phyloP scores from a whole-genome alignment of 2,329 filamentous ascomycete species.

The Raffaelea arxii region DNA sequence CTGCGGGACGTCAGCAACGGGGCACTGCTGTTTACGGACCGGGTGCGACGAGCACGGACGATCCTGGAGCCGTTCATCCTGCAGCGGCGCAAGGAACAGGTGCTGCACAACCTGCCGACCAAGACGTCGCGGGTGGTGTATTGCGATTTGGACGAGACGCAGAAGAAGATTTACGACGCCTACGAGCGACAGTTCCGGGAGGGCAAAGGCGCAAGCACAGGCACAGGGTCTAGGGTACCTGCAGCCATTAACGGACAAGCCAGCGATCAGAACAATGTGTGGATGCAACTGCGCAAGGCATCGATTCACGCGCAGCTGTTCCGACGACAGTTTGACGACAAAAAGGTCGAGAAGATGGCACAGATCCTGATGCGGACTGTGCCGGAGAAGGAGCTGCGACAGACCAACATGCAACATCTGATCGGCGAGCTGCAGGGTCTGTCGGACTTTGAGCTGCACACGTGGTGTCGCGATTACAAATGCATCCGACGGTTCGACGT shows the following conservation, averaged over 20 bases:
- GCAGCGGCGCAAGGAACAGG: conserved; percentile 86
- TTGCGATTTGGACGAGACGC: conserved; percentile 66
- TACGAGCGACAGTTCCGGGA: conserved; percentile 54
- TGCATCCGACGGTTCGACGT: conserved; percentile 46
- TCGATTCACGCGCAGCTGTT: conserved; percentile 88
- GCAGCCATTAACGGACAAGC: conserved; percentile 23
- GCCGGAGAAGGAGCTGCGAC: conserved; percentile 41
- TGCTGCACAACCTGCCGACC: conserved; percentile 70
- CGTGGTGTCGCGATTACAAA: conserved; percentile 52
- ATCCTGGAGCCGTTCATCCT: conserved; percentile 95
- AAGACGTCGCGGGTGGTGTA: conserved; percentile 72
- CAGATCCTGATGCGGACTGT: conserved; percentile 65
- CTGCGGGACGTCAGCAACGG: conserved; percentile 71
- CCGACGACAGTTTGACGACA: conserved; percentile 68
- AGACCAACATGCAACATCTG: conserved; percentile 41
- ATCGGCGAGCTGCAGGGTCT: conserved; percentile 45
- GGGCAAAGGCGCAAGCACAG: conserved; percentile 39
- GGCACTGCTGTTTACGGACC: conserved; percentile 74
- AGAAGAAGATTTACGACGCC: conserved; percentile 62
- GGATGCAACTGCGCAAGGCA: conserved; percentile 88
- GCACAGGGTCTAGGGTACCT: no score
- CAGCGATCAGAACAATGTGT: conserved; percentile 56
- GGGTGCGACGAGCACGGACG: conserved; percentile 75
- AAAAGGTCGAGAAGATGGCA: conserved; percentile 61
- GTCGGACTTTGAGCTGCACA: conserved; percentile 56